phyloP scores from a whole-genome alignment of 768 basidiomycete species.

The Boletellus ananiceps region DNA sequence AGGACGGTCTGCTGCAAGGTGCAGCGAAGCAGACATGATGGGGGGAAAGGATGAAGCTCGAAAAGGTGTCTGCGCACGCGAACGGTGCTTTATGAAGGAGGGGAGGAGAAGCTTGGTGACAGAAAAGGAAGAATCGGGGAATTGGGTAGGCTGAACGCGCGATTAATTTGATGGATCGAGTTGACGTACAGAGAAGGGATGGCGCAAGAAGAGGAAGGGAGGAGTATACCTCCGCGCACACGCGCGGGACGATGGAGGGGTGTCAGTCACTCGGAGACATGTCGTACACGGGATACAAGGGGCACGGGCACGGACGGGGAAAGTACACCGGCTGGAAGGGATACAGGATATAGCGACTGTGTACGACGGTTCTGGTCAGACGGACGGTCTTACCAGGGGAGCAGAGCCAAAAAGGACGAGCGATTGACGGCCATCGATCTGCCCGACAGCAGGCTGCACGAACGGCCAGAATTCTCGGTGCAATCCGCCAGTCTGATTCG shows the following conservation, averaged over 20 bases:
- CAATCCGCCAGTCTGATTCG: conserved; percentile 24
- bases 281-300: conserved; percentile 5
- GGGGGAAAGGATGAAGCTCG: conserved; percentile 23
- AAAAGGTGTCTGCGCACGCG: conserved; percentile 27
- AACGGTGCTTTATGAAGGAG: conserved; percentile 30
- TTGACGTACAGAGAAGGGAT: conserved; percentile 37
- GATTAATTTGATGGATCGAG: conserved; percentile 29
- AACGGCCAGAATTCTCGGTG: conserved; percentile 12
- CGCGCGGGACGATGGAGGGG: conserved; percentile 14
- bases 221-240: conserved; percentile 19
- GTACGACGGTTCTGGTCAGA: background rate
- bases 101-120: conserved; percentile 29
- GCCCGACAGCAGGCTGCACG: no score
- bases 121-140: conserved; percentile 32
- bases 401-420: no score
- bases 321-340: no score
- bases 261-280: background rate
- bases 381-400: conserved; percentile 13
- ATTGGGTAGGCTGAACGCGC: conserved; percentile 28
- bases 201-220: conserved; percentile 13
- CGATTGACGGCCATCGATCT: no score
- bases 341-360: no score
- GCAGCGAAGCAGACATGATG: conserved; percentile 29
- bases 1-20: conserved; percentile 32
- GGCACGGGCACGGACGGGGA: background rate